Conservation (phyloP, 164 flowering plant genomes). For the Sedum album region DNA sequence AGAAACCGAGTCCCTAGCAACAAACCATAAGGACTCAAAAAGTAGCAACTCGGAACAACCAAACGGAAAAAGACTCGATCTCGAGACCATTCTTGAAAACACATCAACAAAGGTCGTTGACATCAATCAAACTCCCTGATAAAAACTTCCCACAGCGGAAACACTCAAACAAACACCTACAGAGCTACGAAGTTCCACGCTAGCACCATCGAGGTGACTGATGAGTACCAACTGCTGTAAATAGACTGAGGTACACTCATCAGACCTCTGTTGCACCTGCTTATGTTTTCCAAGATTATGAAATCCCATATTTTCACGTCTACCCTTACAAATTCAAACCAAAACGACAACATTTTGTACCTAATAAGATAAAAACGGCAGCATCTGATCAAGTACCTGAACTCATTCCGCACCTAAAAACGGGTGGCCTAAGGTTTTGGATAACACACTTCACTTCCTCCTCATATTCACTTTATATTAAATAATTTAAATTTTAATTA, state of each 20-base stretch:
- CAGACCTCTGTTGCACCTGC: too few relatives aligned
- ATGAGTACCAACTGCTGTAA: neutral
- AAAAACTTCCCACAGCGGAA: neutral
- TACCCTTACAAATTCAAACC: neutral
- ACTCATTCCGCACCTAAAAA: too few relatives aligned
- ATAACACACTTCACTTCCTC: neutral
- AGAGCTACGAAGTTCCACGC: neutral
- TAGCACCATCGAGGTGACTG: neutral
- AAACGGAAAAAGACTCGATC: neutral
- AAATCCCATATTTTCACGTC: too few relatives aligned
- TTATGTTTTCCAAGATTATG: neutral
- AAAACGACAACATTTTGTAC: neutral
- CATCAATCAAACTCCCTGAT: neutral
- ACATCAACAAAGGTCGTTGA: neutral
- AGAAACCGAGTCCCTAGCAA: conserved; percentile 8
- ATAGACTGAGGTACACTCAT: neutral
- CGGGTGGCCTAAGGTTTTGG: neutral
- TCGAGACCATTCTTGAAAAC: neutral
- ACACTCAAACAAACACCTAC: too few relatives aligned
- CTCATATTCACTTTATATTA: too few relatives aligned
- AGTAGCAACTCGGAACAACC: neutral
- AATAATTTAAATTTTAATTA: too few relatives aligned
- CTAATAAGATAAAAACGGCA: neutral
- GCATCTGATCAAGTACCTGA: neutral
- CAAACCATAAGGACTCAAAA: neutral